phyloP scores from a whole-genome alignment of 257 asterid genomes.

The Handroanthus guayacan region DNA sequence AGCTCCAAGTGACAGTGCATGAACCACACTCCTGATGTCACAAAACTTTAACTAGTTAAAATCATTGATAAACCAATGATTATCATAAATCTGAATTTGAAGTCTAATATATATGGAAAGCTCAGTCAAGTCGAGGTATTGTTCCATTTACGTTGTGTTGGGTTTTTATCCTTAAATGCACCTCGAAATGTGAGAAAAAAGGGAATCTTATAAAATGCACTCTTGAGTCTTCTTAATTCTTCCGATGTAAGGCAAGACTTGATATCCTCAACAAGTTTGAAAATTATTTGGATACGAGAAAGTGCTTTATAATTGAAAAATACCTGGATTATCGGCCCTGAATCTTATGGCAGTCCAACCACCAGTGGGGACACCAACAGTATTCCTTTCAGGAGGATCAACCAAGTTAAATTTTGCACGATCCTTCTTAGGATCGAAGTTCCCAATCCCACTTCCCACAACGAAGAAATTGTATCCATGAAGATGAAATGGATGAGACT shows the following conservation, averaged over 20 bases:
- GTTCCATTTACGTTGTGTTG: no score
- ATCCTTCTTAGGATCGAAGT: conserved; percentile 58
- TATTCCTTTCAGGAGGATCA: conserved; percentile 81
- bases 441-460: conserved; percentile 74
- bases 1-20: conserved; percentile 77
- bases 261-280: not conserved
- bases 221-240: no score
- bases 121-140: no score
- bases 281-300: no score
- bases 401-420: conserved; percentile 62
- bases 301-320: no score
- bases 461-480: conserved; percentile 84
- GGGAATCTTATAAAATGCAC: no score
- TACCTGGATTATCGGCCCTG: conserved; percentile 89
- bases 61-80: not conserved
- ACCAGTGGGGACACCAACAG: conserved; percentile 82
- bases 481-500: conserved; percentile 87
- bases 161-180: no score
- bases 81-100: not conserved
- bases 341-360: conserved; percentile 90
- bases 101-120: no score
- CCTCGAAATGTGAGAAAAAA: no score
- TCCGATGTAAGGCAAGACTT: no score
- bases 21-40: conserved; percentile 68
- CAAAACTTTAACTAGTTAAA: not conserved